Evolutionary conservation across 192 early-diverging fungal species (phyloP), one percentile per base, ranked within the genome.

Genomic region (Lunasporangiospora selenospora): DNA sequence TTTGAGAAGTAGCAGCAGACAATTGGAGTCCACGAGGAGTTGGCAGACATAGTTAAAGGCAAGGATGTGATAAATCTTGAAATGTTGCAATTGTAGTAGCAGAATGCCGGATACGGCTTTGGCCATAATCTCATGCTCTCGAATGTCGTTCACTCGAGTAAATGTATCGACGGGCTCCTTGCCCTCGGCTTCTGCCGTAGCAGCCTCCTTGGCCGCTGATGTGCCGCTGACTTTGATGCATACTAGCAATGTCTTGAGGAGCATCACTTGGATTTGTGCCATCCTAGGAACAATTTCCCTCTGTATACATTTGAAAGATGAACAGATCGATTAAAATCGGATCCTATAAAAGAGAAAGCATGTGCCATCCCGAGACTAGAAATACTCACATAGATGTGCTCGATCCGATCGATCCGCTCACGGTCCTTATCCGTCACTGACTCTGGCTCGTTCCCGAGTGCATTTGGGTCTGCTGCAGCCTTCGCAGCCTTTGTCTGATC

Each of bases 1-100:
- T 59, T 93, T 95, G 10, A 95, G 75, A 30, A 95, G 84, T 6
- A 95, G 62, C 30, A 95, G 83, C n/a, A 91, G 76, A 38, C 91
- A 89, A 43, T 91, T 92, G 19, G 91, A 92, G 64, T 95, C 93
- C 19, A 93, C 82, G 24, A 95, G 79, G 2, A 92, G 77, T 53
- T 91, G 89, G 5, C 84, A 87, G 11, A 94, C 66, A 67, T 94
- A 87, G 70, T 95, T 90, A 70, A 87, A 91, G 49, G 88, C 88
- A 32, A 94, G 58, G 73, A 80, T 79, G 87, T 89, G 87, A 37
- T 85, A 83, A 13, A 81, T 75, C 62, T 93, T 93, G 39, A 83
- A 67, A 33, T 80, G 73, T 58, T 90, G 91, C 16, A 93, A 51
- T 7, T 92, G 69, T 5, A 88, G 55, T 12, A 91, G 37, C 8